Evolutionary conservation across 2,329 filamentous ascomycete species (phyloP).

Genomic region (Fusarium sp.): DNA sequence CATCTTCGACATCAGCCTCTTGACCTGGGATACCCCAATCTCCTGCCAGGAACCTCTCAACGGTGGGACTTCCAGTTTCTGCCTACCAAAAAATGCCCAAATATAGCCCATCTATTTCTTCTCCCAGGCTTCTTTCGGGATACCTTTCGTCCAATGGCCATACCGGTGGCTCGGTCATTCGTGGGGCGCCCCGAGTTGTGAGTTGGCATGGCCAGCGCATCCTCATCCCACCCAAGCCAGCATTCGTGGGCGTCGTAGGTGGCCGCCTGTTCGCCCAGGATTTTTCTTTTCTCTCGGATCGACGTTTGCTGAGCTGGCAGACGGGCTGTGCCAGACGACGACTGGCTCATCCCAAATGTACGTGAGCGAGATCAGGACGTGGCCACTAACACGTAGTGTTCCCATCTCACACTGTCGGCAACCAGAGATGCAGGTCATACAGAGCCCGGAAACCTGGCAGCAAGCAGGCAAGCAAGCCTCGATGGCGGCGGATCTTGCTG

Average conservation of each 20-base stretch:
- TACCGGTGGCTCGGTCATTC: conserved; percentile 25
- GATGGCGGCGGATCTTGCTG: not conserved
- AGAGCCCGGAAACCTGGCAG: not conserved
- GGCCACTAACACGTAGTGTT: not conserved
- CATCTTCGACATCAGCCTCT: conserved; percentile 6
- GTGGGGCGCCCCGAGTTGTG: conserved; percentile 27
- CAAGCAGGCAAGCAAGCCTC: not conserved
- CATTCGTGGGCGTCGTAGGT: conserved; percentile 22
- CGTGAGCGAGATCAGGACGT: conserved; percentile 12
- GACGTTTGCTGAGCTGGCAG: conserved; percentile 40
- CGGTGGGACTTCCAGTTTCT: conserved; percentile 1
- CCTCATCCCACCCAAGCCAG: conserved; percentile 34
- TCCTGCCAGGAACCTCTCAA: conserved; percentile 22
- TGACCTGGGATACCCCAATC: conserved; percentile 24
- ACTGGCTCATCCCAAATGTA: not conserved
- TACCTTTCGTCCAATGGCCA: conserved; percentile 25
- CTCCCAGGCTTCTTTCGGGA: not conserved
- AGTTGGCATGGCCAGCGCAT: conserved; percentile 45
- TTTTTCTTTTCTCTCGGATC: conserved; percentile 22
- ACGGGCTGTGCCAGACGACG: not conserved
- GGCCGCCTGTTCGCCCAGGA: conserved; percentile 14
- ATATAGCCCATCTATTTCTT: conserved; percentile 19
- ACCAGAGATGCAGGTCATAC: conserved; percentile 12
- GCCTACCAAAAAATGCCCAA: conserved; percentile 9
- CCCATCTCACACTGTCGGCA: not conserved